A percentile compares a stretch with the other conserved stretches of the same genome.
phyloP scores from a whole-genome alignment of 73 alveolate species.

The Paramecium sexaurelia region DNA sequence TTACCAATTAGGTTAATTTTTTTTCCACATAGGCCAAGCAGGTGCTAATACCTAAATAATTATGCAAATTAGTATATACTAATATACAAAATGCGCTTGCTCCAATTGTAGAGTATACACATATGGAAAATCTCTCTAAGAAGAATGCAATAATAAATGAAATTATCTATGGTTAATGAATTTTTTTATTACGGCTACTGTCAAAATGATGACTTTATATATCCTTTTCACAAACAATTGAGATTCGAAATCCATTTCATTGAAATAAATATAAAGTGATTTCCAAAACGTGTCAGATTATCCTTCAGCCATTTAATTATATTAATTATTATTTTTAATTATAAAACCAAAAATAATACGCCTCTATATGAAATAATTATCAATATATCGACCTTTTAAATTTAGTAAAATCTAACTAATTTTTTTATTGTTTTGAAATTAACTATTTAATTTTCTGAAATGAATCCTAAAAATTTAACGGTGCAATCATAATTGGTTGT shows the following conservation, averaged over 20 bases:
- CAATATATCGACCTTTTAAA: slow-evolving; percentile 35
- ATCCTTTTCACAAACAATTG: background rate
- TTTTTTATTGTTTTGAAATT: background rate
- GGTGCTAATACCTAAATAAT: slow-evolving; percentile 44
- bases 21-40: slow-evolving; percentile 61
- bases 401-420: slow-evolving; percentile 18
- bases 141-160: slow-evolving; percentile 36
- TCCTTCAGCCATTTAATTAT: slow-evolving; percentile 15
- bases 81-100: slow-evolving; percentile 51
- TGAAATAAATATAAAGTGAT: slow-evolving; percentile 22
- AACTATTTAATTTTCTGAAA: background rate
- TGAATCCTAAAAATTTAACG: slow-evolving; percentile 9
- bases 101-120: slow-evolving; percentile 46
- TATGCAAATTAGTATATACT: background rate
- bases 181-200: slow-evolving; percentile 3
- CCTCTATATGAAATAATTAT: background rate
- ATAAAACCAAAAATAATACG: background rate
- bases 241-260: slow-evolving; percentile 58
- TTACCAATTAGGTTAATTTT: slow-evolving; percentile 47
- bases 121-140: slow-evolving; percentile 30
- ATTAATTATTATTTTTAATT: background rate
- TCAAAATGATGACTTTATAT: slow-evolving; percentile 28
- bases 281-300: slow-evolving; percentile 54
- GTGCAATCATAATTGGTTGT: background rate
- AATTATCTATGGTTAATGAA: slow-evolving; percentile 1